phyloP scores from a whole-genome alignment of 176 grass and related monocot genomes.

The Oryza meridionalis region DNA sequence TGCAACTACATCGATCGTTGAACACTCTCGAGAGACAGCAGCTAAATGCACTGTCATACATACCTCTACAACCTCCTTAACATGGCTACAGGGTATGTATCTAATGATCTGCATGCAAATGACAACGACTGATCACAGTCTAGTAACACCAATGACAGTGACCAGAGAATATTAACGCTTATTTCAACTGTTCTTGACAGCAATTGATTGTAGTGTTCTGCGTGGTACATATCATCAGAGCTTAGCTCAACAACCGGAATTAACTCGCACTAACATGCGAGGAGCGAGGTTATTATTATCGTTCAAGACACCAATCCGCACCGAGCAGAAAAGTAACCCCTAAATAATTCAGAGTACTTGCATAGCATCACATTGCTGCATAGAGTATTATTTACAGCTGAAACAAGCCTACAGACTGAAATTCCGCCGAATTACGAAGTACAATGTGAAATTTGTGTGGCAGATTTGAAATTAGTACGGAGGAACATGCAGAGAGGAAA shows the following conservation, averaged over 20 bases:
- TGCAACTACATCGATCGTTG: not conserved
- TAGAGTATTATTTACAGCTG: too few relatives aligned
- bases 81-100: not conserved
- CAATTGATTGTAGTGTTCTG: not conserved
- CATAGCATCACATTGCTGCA: too few relatives aligned
- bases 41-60: not conserved
- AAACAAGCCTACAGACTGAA: too few relatives aligned
- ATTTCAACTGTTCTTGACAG: not conserved
- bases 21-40: not conserved
- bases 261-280: not conserved
- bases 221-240: not conserved
- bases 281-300: not conserved
- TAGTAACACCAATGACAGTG: not conserved
- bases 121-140: not conserved
- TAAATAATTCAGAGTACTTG: not conserved
- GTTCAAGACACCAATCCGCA: not conserved
- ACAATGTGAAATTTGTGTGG: not conserved
- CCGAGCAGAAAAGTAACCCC: not conserved
- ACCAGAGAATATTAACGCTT: not conserved
- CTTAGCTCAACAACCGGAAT: constrained; percentile 9
- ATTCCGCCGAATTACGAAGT: not conserved
- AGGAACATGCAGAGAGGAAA: not conserved
- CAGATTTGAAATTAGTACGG: not conserved
- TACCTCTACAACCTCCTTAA: not conserved
- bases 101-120: not conserved